Conservation (phyloP, 1,284 basidiomycete genomes). For the Bondarzewia mesenterica region DNA sequence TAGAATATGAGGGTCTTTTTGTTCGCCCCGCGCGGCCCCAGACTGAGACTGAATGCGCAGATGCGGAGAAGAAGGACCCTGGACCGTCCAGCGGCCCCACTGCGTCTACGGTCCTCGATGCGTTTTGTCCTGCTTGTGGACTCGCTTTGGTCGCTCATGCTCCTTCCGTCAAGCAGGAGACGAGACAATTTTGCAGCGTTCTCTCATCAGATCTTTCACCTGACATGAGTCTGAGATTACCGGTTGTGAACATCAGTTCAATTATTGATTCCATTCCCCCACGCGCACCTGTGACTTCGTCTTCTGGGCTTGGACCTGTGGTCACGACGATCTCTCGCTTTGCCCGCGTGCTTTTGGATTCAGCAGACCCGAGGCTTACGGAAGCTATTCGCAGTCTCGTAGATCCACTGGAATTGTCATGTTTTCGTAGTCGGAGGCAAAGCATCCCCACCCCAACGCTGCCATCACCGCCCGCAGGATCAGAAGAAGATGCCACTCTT, state of each 20-base stretch:
- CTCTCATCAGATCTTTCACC: background rate
- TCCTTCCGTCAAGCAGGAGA: conserved; percentile 3
- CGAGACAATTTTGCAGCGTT: background rate
- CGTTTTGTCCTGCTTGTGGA: conserved; percentile 24
- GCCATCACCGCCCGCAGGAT: background rate
- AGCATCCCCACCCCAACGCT: conserved; percentile 1
- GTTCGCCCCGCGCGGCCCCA: background rate
- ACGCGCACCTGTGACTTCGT: background rate
- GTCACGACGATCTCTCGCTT: conserved; percentile 2
- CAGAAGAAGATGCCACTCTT: conserved; percentile 16
- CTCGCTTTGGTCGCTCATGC: conserved; percentile 5
- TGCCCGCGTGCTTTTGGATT: conserved; percentile 5
- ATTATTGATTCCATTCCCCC: background rate
- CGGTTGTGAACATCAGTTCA: background rate
- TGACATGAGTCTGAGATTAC: background rate
- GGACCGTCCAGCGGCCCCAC: background rate
- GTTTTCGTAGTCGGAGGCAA: conserved; percentile 5
- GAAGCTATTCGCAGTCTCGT: conserved; percentile 7
- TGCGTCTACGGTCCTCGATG: background rate
- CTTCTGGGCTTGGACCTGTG: background rate
- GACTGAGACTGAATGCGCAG: background rate
- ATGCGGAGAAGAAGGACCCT: background rate
- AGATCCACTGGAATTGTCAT: conserved; percentile 1
- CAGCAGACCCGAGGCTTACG: conserved; percentile 5
- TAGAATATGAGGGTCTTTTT: conserved; percentile 45